Evolutionary conservation across 805 yeast species (phyloP).

Genomic region (Yamadazyma kitorensis): DNA sequence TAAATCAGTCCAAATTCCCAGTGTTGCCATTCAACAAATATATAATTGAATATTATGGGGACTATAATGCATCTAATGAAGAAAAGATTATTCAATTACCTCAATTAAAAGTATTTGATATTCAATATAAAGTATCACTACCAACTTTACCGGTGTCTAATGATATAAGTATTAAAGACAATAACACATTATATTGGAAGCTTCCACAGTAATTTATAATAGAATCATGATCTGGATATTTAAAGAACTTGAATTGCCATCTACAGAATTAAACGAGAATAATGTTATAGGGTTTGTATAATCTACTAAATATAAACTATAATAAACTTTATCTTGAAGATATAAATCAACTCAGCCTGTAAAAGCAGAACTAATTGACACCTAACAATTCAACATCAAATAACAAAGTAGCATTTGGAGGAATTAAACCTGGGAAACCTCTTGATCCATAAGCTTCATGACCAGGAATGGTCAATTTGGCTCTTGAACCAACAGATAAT

Average conservation of each 20-base stretch:
- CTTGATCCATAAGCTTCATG: constrained; percentile 89
- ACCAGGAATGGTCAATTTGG: constrained; percentile 89
- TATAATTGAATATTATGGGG: constrained; percentile 30
- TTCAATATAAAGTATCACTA: constrained; percentile 62
- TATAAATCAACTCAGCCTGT: no score
- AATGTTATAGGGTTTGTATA: no score
- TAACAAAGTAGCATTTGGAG: constrained; percentile 91
- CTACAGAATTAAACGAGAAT: no score
- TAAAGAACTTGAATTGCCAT: no score
- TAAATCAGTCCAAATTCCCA: constrained; percentile 38
- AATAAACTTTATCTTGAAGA: no score
- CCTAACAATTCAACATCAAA: constrained; percentile 75
- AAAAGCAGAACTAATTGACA: constrained; percentile 50
- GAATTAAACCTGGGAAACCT: constrained; percentile 96
- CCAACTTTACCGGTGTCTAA: constrained; percentile 35
- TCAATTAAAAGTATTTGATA: constrained; percentile 60
- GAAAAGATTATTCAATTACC: constrained; percentile 45
- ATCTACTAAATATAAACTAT: no score
- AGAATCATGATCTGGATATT: no score
- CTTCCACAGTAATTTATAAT: no score
- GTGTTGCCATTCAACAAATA: constrained; percentile 63
- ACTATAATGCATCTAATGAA: constrained; percentile 7
- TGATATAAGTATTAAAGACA: constrained; percentile 15
- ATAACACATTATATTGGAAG: constrained; percentile 16
- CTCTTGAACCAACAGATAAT: constrained; percentile 89